Conservation (phyloP, 306 rosid species). For the Lathyrus sativus region DNA sequence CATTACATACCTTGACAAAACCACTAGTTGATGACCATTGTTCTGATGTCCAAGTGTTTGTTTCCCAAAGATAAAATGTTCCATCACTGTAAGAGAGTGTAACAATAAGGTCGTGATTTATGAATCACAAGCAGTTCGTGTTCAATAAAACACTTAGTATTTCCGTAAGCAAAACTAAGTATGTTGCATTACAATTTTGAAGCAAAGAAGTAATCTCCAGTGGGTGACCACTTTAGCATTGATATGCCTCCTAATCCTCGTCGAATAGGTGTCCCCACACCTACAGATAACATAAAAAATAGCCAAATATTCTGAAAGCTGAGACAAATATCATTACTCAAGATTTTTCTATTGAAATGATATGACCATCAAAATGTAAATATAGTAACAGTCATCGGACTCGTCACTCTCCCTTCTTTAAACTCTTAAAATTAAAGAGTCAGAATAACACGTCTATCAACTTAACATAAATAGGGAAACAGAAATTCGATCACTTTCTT, state of each 20-base stretch:
- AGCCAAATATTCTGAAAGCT: slow-evolving; percentile 25
- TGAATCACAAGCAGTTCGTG: slow-evolving; percentile 20
- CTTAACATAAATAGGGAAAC: slow-evolving; percentile 3
- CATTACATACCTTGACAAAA: slow-evolving; percentile 69
- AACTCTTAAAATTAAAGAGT: slow-evolving; percentile 5
- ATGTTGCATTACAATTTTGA: slow-evolving; percentile 69
- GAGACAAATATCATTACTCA: background rate
- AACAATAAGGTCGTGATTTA: slow-evolving; percentile 34
- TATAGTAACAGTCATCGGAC: background rate
- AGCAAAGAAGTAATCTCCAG: slow-evolving; percentile 94
- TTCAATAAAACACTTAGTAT: slow-evolving; percentile 24
- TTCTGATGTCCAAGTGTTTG: slow-evolving; percentile 93
- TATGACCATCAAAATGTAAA: slow-evolving; percentile 7
- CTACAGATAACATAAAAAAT: slow-evolving; percentile 47
- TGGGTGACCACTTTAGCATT: slow-evolving; percentile 92
- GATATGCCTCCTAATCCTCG: slow-evolving; percentile 93
- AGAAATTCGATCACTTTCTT: background rate
- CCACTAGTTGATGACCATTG: slow-evolving; percentile 92
- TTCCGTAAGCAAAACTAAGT: slow-evolving; percentile 7
- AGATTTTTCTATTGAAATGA: slow-evolving; percentile 1
- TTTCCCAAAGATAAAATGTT: slow-evolving; percentile 97
- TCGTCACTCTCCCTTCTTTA: slow-evolving; percentile 3
- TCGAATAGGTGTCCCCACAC: slow-evolving; percentile 85
- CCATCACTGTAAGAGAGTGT: slow-evolving; percentile 67
- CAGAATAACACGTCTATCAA: slow-evolving; percentile 22